A percentile compares a stretch with the other conserved stretches of the same genome.
Conservation (phyloP, 2,329 filamentous ascomycete genomes). For the Fusarium nisikadoi region DNA sequence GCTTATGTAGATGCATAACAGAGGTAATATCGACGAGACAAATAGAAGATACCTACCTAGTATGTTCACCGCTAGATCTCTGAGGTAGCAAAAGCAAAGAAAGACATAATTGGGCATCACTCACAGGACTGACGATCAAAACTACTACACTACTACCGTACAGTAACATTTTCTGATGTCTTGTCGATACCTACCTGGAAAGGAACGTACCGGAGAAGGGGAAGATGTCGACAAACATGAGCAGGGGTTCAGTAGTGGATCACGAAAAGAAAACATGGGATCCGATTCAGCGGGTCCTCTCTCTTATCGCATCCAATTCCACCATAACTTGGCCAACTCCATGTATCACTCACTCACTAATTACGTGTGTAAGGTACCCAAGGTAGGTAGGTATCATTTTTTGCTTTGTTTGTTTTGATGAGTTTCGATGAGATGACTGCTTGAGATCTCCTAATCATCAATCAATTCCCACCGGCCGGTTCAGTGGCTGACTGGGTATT, state of each 20-base stretch:
- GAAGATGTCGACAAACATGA: slow-evolving; percentile 17
- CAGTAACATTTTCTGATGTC: slow-evolving; percentile 1
- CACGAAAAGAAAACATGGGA: slow-evolving; percentile 27
- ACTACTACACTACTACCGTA: neutral
- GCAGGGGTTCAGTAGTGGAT: slow-evolving; percentile 27
- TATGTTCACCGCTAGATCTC: neutral
- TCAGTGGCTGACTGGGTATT: slow-evolving; percentile 41
- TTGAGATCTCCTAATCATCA: slow-evolving; percentile 21
- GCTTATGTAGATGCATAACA: slow-evolving; percentile 9
- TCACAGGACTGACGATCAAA: neutral
- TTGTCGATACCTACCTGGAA: slow-evolving; percentile 2
- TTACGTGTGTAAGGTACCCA: too few relatives aligned
- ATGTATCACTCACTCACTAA: too few relatives aligned
- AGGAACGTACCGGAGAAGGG: slow-evolving; percentile 16
- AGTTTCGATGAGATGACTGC: slow-evolving; percentile 6
- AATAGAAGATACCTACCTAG: slow-evolving; percentile 5
- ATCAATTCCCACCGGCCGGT: slow-evolving; percentile 32
- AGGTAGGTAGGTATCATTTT: slow-evolving; percentile 6
- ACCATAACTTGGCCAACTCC: neutral
- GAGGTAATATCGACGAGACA: slow-evolving; percentile 11
- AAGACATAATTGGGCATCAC: slow-evolving; percentile 1
- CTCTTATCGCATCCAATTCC: slow-evolving; percentile 16
- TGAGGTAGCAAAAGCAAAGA: neutral
- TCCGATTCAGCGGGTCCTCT: slow-evolving; percentile 16
- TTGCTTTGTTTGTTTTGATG: slow-evolving; percentile 20